A percentile compares a stretch with the other conserved stretches of the same genome.
phyloP scores from a whole-genome alignment of 305 asterid species.

The Rubia tinctorum region DNA sequence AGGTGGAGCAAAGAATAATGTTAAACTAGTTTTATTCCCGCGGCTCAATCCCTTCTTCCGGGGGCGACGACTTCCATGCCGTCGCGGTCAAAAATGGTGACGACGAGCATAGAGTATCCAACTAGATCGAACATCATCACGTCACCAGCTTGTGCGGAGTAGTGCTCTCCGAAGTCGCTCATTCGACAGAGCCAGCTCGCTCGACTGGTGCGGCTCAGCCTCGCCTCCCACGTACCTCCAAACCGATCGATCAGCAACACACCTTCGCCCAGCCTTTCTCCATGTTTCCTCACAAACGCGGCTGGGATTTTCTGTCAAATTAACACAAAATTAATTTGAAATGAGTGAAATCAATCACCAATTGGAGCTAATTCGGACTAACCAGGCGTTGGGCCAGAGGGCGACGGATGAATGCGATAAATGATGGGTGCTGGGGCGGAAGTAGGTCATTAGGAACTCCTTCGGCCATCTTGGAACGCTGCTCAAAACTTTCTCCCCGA shows the following conservation, averaged over 20 bases:
- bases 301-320: background rate
- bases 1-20: background rate
- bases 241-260: no score
- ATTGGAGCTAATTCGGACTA: background rate
- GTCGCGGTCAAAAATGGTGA: background rate
- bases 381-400: background rate
- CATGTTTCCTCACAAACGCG: background rate
- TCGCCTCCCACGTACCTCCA: no score
- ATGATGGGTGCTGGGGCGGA: background rate
- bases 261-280: no score
- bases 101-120: background rate
- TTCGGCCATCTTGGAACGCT: background rate
- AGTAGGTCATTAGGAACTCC: background rate
- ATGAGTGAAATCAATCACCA: no score
- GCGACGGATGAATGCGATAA: background rate
- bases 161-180: background rate
- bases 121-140: background rate
- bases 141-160: background rate
- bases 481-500: background rate
- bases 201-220: background rate
- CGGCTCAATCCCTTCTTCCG: background rate
- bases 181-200: background rate
- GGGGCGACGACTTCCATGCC: background rate
- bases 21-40: no score
- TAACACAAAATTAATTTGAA: background rate